Percentiles rank a stretch among this genome's conserved stretches.
These are phyloP conservation scores for Periconia sp. DNA, from an alignment of 2,329 filamentous ascomycete genomes.

Conservation along the genomic window DNA sequence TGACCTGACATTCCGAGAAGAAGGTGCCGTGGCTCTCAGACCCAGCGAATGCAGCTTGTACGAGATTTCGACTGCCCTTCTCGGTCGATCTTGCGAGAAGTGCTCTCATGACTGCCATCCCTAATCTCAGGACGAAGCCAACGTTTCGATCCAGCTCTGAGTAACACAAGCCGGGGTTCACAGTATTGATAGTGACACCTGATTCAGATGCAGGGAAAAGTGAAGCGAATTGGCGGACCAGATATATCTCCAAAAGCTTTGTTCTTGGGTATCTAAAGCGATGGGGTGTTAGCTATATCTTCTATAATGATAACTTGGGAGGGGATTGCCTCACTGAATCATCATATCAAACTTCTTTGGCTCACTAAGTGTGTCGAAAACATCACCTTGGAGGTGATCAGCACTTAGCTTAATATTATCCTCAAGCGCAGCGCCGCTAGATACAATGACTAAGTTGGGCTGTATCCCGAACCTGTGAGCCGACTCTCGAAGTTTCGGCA, in stretches of 20 bases:
- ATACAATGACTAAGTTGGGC: neutral
- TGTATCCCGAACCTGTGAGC: neutral
- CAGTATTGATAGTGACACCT: neutral
- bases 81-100: neutral
- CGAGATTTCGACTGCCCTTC: neutral
- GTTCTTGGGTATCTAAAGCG: neutral
- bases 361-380: neutral
- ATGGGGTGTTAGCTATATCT: neutral
- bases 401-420: neutral
- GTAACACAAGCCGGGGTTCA: neutral
- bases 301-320: neutral
- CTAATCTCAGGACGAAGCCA: neutral
- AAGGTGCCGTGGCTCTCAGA: neutral
- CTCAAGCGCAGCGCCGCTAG: neutral
- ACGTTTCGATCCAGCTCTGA: neutral
- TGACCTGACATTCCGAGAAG: neutral
- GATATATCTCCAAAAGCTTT: neutral
- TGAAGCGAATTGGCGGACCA: neutral
- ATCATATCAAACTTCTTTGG: neutral
- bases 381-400: neutral
- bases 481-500: constrained; percentile 26
- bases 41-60: neutral
- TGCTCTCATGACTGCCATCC: neutral
- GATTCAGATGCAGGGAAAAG: neutral
- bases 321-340: neutral